A percentile compares a stretch with the other conserved stretches of the same genome.
phyloP scores from a whole-genome alignment of 2,329 filamentous ascomycete genomes.

The Berkeleyomyces rouxiae region DNA sequence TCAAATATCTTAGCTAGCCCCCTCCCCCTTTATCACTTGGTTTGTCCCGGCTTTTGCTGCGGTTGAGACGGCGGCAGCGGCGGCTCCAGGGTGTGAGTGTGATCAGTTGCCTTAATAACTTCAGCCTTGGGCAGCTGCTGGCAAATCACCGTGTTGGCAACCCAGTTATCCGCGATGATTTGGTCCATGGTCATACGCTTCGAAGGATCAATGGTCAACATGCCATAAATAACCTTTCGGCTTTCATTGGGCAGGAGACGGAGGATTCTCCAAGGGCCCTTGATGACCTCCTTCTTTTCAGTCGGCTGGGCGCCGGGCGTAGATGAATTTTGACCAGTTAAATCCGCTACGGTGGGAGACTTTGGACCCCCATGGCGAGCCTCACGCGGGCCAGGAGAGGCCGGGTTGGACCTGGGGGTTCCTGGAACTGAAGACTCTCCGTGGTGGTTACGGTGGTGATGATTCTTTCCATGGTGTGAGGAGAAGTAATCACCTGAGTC shows the following conservation, averaged over 20 bases:
- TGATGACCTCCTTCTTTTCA: slow-evolving; percentile 62
- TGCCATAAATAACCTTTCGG: slow-evolving; percentile 73
- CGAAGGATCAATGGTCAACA: slow-evolving; percentile 78
- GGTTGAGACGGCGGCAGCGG: slow-evolving; percentile 28
- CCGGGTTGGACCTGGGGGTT: slow-evolving; percentile 7
- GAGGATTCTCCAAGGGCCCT: slow-evolving; percentile 80
- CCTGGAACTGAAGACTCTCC: neutral
- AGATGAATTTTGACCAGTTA: slow-evolving; percentile 11
- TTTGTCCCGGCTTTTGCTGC: slow-evolving; percentile 4
- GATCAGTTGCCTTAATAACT: slow-evolving; percentile 56
- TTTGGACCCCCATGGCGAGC: neutral
- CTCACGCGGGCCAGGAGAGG: slow-evolving; percentile 4
- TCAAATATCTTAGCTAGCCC: neutral
- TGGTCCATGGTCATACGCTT: slow-evolving; percentile 73
- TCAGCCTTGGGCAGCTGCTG: slow-evolving; percentile 55
- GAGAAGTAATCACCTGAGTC: slow-evolving; percentile 8
- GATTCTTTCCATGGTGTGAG: slow-evolving; percentile 4
- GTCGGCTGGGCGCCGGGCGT: slow-evolving; percentile 1
- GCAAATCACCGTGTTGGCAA: slow-evolving; percentile 71
- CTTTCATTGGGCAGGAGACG: slow-evolving; percentile 78
- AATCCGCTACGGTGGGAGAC: slow-evolving; percentile 10
- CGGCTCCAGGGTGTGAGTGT: slow-evolving; percentile 74
- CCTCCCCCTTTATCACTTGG: neutral
- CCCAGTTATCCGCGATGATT: slow-evolving; percentile 77
- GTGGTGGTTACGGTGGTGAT: neutral